These are phyloP conservation scores for Pouteria glomerata DNA, from an alignment of 148 eudicot genomes.

Conservation along the genomic window DNA sequence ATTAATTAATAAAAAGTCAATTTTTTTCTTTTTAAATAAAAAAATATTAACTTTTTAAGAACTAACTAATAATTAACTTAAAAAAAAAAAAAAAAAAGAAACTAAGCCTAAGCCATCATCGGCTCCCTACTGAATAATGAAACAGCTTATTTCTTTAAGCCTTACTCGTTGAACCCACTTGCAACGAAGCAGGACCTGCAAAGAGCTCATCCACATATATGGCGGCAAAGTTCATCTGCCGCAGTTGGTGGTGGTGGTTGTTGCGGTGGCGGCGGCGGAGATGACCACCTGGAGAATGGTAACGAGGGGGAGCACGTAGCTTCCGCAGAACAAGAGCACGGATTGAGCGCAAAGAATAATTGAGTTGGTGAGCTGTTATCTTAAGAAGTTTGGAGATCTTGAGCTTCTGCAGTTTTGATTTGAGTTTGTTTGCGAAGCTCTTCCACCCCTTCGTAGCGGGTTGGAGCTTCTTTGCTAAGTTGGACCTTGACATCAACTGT, in stretches of 20 bases:
- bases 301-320: background rate
- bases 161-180: background rate
- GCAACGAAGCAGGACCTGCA: background rate
- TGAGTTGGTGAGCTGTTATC: slow-evolving; percentile 13
- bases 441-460: slow-evolving; percentile 58
- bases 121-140: too few relatives aligned
- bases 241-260: background rate
- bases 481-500: slow-evolving; percentile 42
- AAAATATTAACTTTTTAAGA: too few relatives aligned
- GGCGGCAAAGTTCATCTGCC: slow-evolving; percentile 5
- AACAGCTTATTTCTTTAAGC: background rate
- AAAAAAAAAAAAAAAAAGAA: too few relatives aligned
- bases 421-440: slow-evolving; percentile 39
- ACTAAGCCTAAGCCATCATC: too few relatives aligned
- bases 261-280: background rate
- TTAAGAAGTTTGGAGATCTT: slow-evolving; percentile 23
- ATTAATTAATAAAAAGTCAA: too few relatives aligned
- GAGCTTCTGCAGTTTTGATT: slow-evolving; percentile 28
- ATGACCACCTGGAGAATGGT: background rate
- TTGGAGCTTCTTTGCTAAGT: slow-evolving; percentile 38
- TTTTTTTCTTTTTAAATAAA: too few relatives aligned
- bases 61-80: too few relatives aligned
- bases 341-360: background rate
- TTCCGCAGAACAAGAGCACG: background rate
- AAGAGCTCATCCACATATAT: slow-evolving; percentile 29